A percentile compares a stretch with the other conserved stretches of the same genome.
Evolutionary conservation across 176 grass and related monocot species (phyloP).

Genomic region (Saccharum officinarum): DNA sequence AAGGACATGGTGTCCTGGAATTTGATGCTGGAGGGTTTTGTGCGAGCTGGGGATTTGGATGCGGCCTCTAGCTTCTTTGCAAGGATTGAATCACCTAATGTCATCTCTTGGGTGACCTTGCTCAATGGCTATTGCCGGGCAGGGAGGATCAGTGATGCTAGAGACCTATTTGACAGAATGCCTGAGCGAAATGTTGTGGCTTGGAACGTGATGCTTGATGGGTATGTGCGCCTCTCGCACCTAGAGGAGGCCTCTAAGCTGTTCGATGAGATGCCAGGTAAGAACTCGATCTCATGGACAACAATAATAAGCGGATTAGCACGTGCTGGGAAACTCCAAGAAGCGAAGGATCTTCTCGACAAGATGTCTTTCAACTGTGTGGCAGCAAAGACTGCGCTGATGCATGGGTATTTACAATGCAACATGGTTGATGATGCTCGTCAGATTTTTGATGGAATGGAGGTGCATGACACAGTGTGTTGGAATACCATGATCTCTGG

Average conservation of each 20-base stretch:
- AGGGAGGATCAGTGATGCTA: constrained; percentile 39
- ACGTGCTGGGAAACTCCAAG: constrained; percentile 44
- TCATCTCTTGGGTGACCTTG: constrained; percentile 64
- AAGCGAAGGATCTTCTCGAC: constrained; percentile 52
- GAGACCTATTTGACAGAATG: constrained; percentile 55
- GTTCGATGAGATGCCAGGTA: constrained; percentile 50
- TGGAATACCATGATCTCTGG: constrained; percentile 76
- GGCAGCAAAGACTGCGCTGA: constrained; percentile 58
- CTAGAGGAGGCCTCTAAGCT: constrained; percentile 47
- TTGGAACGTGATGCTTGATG: constrained; percentile 66
- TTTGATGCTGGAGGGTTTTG: constrained; percentile 62
- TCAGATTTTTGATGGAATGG: constrained; percentile 55
- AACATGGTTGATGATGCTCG: constrained; percentile 41
- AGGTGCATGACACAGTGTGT: constrained; percentile 42
- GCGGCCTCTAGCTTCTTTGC: constrained; percentile 41
- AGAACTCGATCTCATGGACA: constrained; percentile 57
- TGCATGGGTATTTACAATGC: constrained; percentile 55
- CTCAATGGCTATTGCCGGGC: constrained; percentile 51
- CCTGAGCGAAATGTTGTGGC: constrained; percentile 45
- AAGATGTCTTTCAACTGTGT: constrained; percentile 54
- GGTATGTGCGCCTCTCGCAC: constrained; percentile 22
- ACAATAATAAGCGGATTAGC: constrained; percentile 51
- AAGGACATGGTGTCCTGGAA: constrained; percentile 63
- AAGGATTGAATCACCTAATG: constrained; percentile 46
- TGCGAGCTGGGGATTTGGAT: constrained; percentile 45